Conservation (phyloP, 352 stramenopile species). For the Pythium plurisporium region DNA sequence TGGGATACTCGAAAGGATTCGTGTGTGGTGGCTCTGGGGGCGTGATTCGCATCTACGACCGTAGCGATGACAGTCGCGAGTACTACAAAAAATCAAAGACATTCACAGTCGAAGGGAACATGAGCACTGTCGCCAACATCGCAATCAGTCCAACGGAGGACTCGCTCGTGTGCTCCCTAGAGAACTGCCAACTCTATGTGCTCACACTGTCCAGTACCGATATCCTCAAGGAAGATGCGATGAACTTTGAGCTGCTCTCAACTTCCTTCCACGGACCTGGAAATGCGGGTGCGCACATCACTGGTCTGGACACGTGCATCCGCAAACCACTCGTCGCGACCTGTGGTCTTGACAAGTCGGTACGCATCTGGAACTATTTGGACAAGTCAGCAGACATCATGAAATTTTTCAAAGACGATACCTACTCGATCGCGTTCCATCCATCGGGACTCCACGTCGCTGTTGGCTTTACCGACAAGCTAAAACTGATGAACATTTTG, state of each 20-base stretch:
- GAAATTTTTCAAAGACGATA: slow-evolving; percentile 90
- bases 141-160: slow-evolving; percentile 89
- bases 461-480: slow-evolving; percentile 92
- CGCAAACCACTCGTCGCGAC: slow-evolving; percentile 91
- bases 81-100: slow-evolving; percentile 90
- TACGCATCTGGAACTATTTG: slow-evolving; percentile 94
- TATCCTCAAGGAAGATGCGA: slow-evolving; percentile 91
- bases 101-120: slow-evolving; percentile 84
- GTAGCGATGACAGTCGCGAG: slow-evolving; percentile 78
- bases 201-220: slow-evolving; percentile 88
- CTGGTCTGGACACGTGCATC: slow-evolving; percentile 90
- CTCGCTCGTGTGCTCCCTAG: slow-evolving; percentile 81
- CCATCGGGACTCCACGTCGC: slow-evolving; percentile 86
- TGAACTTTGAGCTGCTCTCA: slow-evolving; percentile 90
- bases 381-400: slow-evolving; percentile 89
- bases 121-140: slow-evolving; percentile 74
- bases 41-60: slow-evolving; percentile 79
- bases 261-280: slow-evolving; percentile 86
- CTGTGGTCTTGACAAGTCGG: slow-evolving; percentile 85
- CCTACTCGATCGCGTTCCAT: slow-evolving; percentile 87
- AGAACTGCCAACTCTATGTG: slow-evolving; percentile 90
- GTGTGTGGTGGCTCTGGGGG: slow-evolving; percentile 75
- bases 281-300: slow-evolving; percentile 70
- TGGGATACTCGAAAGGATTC: slow-evolving; percentile 89
- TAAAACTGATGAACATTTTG: slow-evolving; percentile 92